phyloP scores from a whole-genome alignment of 2,329 filamentous ascomycete species.

The Hypoxylon sp. region DNA sequence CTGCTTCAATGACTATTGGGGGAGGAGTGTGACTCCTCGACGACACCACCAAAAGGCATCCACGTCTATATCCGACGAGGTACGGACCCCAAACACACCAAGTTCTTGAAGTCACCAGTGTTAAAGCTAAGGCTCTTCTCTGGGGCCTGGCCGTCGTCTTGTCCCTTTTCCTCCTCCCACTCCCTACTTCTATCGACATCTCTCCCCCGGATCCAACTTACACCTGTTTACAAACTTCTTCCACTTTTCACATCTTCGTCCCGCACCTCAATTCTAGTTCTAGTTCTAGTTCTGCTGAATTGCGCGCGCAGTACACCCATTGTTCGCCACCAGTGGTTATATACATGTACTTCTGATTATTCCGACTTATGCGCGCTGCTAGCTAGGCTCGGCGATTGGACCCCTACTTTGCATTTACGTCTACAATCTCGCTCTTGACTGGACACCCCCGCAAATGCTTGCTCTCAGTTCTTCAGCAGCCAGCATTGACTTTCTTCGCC shows the following conservation, averaged over 20 bases:
- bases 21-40: conserved; percentile 53
- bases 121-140: conserved; percentile 27
- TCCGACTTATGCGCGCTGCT: conserved; percentile 19
- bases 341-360: conserved; percentile 2
- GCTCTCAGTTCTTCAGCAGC: conserved; percentile 34
- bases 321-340: conserved; percentile 24
- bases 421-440: conserved; percentile 10
- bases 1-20: conserved; percentile 50
- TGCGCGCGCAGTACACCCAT: conserved; percentile 4
- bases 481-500: conserved; percentile 31
- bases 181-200: conserved; percentile 17
- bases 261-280: conserved; percentile 14
- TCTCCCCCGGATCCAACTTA: conserved; percentile 1
- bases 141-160: conserved; percentile 12
- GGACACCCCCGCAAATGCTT: conserved; percentile 41
- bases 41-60: conserved; percentile 52
- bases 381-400: conserved; percentile 34
- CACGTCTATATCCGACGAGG: conserved; percentile 51
- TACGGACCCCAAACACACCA: conserved; percentile 46
- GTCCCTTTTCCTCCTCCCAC: conserved; percentile 25
- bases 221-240: neutral
- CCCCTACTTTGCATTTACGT: neutral
- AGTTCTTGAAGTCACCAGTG: conserved; percentile 38
- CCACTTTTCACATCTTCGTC: conserved; percentile 22
- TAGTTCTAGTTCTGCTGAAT: neutral